These are phyloP conservation scores for Phialemoniopsis sp. DNA, from an alignment of 2,329 filamentous ascomycete species.

Conservation along the genomic window DNA sequence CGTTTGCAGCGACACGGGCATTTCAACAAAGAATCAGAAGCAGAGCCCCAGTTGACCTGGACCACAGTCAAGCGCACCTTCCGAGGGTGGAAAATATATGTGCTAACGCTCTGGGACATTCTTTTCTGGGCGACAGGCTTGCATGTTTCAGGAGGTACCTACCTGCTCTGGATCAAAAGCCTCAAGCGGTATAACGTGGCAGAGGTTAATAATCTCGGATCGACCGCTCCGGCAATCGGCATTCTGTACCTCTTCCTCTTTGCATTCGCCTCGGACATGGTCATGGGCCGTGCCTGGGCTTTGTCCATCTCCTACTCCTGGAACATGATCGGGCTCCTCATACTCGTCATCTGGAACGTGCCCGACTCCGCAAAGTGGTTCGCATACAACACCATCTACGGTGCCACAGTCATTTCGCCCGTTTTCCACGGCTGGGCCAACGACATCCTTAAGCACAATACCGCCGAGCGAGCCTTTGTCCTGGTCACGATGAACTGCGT, in stretches of 20 bases:
- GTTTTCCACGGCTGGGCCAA: conserved; percentile 55
- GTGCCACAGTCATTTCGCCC: conserved; percentile 45
- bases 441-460: conserved; percentile 37
- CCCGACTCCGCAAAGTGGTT: conserved; percentile 51
- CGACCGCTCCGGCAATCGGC: conserved; percentile 46
- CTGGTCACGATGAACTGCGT: conserved; percentile 49
- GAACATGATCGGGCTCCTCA: conserved; percentile 50
- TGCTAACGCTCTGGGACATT: too few relatives aligned
- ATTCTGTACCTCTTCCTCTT: conserved; percentile 52
- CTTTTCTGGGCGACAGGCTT: conserved; percentile 53
- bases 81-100: too few relatives aligned
- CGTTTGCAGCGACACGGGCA: too few relatives aligned
- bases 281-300: conserved; percentile 47
- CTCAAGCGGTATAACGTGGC: too few relatives aligned
- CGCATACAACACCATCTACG: conserved; percentile 44
- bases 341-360: conserved; percentile 51
- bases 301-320: conserved; percentile 45
- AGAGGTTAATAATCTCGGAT: too few relatives aligned
- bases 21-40: too few relatives aligned
- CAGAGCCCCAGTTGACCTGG: too few relatives aligned
- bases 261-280: conserved; percentile 50
- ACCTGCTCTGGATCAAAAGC: conserved; percentile 55
- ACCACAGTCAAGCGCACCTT: too few relatives aligned
- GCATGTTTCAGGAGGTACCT: conserved; percentile 42
- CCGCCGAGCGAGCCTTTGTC: conserved; percentile 41